These are phyloP conservation scores for Pyrrhoderma noxium DNA, from an alignment of 1,284 basidiomycete species.

Conservation along the genomic window DNA sequence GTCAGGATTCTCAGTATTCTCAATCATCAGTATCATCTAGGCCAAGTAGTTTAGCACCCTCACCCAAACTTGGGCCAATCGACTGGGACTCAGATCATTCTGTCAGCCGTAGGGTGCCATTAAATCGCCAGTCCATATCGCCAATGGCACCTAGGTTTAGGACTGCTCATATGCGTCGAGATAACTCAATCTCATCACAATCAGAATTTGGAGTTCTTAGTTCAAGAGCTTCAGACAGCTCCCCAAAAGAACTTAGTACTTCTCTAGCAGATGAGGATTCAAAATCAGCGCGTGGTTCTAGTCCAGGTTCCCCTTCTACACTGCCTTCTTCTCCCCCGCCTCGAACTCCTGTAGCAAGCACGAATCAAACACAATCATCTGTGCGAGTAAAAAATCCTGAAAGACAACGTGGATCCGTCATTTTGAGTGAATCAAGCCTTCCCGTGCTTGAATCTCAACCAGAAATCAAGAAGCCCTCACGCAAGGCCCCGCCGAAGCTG, in stretches of 20 bases:
- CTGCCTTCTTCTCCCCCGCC: slow-evolving; percentile 36
- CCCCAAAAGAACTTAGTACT: slow-evolving; percentile 1
- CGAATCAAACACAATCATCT: slow-evolving; percentile 17
- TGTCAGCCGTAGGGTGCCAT: slow-evolving; percentile 47
- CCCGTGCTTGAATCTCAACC: slow-evolving; percentile 27
- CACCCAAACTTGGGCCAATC: slow-evolving; percentile 34
- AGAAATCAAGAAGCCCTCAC: slow-evolving; percentile 29
- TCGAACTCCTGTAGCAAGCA: slow-evolving; percentile 31
- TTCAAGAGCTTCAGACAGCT: slow-evolving; percentile 3
- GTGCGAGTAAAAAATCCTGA: slow-evolving; percentile 25
- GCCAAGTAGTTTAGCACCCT: slow-evolving; percentile 30
- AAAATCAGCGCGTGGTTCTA: slow-evolving; percentile 24
- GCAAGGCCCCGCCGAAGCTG: slow-evolving; percentile 31
- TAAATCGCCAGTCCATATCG: slow-evolving; percentile 61
- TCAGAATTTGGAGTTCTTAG: slow-evolving; percentile 12
- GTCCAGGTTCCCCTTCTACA: slow-evolving; percentile 36
- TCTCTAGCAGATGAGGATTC: slow-evolving; percentile 15
- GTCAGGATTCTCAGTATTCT: slow-evolving; percentile 39
- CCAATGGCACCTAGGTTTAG: slow-evolving; percentile 60
- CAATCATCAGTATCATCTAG: slow-evolving; percentile 54
- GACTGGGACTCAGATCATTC: slow-evolving; percentile 50
- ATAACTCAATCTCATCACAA: slow-evolving; percentile 13
- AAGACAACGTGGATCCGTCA: slow-evolving; percentile 31
- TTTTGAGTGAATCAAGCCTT: slow-evolving; percentile 30
- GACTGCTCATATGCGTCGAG: slow-evolving; percentile 18